Evolutionary conservation across 1,284 basidiomycete genomes (phyloP).

Genomic region (Psilocybe mexicana): DNA sequence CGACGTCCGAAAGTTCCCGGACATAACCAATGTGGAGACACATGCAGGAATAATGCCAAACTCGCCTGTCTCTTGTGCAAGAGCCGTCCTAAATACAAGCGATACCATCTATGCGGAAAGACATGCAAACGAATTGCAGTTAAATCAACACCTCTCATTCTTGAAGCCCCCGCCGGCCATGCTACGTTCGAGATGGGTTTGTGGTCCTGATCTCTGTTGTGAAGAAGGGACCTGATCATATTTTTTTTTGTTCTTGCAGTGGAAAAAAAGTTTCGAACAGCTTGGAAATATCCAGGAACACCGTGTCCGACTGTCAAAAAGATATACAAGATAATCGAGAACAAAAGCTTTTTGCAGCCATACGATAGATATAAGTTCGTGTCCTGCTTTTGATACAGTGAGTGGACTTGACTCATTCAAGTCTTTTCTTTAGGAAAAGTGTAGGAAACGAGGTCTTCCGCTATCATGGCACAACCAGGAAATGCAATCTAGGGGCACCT

Average conservation of each 20-base stretch:
- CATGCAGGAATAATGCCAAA: constrained; percentile 23
- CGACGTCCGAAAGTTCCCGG: constrained; percentile 21
- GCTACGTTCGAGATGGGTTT: constrained; percentile 25
- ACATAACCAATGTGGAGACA: constrained; percentile 23
- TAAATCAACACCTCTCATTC: constrained; percentile 25
- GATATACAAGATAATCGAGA: constrained; percentile 30
- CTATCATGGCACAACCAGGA: constrained; percentile 27
- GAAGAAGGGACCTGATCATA: too few species aligned
- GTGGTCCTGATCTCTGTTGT: background rate
- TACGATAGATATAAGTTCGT: constrained; percentile 28
- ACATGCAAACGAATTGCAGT: constrained; percentile 24
- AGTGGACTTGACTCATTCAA: background rate
- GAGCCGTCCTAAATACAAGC: constrained; percentile 23
- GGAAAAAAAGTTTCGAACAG: constrained; percentile 25
- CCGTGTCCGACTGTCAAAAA: constrained; percentile 24
- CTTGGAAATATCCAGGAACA: constrained; percentile 21
- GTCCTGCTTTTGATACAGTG: too few species aligned
- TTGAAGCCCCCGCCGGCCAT: constrained; percentile 28
- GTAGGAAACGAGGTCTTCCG: constrained; percentile 26
- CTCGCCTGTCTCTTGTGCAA: constrained; percentile 29
- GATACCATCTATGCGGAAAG: constrained; percentile 28
- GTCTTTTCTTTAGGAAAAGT: constrained; percentile 12
- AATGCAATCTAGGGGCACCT: constrained; percentile 20
- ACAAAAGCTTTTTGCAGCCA: constrained; percentile 23
- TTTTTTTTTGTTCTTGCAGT: constrained; percentile 11